Evolutionary conservation across 2,329 filamentous ascomycete species (phyloP).

Genomic region (Penicillium polonicum): DNA sequence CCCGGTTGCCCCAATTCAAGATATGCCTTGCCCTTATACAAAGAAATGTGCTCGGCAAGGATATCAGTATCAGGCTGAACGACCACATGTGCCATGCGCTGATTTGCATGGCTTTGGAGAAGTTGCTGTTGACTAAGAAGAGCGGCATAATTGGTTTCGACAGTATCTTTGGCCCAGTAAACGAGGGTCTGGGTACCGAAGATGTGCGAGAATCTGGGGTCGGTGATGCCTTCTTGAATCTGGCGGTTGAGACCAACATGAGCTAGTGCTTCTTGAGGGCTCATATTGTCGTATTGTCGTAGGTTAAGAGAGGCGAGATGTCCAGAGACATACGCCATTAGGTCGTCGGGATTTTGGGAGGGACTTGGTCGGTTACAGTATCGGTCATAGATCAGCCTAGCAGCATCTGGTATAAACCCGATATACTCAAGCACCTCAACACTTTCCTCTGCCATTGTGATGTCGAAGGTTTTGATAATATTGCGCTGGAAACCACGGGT

Average conservation of each 20-base stretch:
- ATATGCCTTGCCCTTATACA: no score
- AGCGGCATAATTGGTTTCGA: slow-evolving; percentile 1
- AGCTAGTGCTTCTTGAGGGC: not conserved
- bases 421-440: slow-evolving; percentile 11
- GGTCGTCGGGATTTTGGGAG: slow-evolving; percentile 4
- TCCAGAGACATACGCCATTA: slow-evolving; percentile 2
- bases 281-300: not conserved
- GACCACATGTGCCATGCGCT: not conserved
- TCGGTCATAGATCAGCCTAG: slow-evolving; percentile 10
- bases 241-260: no score
- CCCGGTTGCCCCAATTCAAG: no score
- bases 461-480: not conserved
- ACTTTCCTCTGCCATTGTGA: slow-evolving; percentile 5
- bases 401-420: slow-evolving; percentile 5
- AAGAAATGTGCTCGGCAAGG: no score
- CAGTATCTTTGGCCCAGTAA: not conserved
- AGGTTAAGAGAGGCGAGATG: not conserved
- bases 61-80: no score
- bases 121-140: not conserved
- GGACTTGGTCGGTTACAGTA: slow-evolving; percentile 1
- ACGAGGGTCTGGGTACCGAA: not conserved
- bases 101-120: not conserved
- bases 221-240: not conserved
- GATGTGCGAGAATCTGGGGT: slow-evolving; percentile 1
- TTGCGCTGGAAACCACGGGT: not conserved